These are phyloP conservation scores for Botryosphaeria agaves DNA, from an alignment of 2,329 filamentous ascomycete species.

Conservation along the genomic window DNA sequence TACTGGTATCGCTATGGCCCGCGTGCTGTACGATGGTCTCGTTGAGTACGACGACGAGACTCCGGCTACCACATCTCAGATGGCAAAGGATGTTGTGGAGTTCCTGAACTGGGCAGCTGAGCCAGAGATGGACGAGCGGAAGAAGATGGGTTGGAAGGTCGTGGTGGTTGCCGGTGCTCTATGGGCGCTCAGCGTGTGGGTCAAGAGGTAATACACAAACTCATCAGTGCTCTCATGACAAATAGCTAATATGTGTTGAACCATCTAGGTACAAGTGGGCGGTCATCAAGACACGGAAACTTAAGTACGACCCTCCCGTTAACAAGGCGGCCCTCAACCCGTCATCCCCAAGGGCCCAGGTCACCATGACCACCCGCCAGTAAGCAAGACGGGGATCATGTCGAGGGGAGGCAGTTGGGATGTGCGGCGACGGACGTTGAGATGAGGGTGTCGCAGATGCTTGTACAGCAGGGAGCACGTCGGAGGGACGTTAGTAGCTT, in stretches of 20 bases:
- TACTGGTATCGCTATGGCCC: slow-evolving; percentile 96
- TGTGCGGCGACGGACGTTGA: too few species aligned
- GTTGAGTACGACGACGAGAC: slow-evolving; percentile 98
- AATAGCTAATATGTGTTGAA: background rate
- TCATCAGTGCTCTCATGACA: background rate
- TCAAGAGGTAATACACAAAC: slow-evolving; percentile 69
- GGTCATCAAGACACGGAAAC: slow-evolving; percentile 86
- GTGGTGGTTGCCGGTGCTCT: slow-evolving; percentile 63
- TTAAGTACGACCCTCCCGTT: slow-evolving; percentile 64
- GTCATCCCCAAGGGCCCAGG: slow-evolving; percentile 3
- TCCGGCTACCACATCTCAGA: slow-evolving; percentile 87
- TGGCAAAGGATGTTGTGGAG: slow-evolving; percentile 98
- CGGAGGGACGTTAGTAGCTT: too few species aligned
- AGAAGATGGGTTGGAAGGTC: slow-evolving; percentile 99
- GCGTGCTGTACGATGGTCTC: slow-evolving; percentile 91
- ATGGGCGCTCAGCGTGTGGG: slow-evolving; percentile 81
- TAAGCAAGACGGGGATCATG: too few species aligned
- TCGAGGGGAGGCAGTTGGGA: too few species aligned
- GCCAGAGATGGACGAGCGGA: slow-evolving; percentile 97
- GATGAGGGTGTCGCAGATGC: too few species aligned
- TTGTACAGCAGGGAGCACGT: too few species aligned
- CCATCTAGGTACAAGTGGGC: slow-evolving; percentile 80
- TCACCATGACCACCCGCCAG: too few species aligned
- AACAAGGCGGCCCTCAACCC: slow-evolving; percentile 3
- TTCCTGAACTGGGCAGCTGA: slow-evolving; percentile 99